Evolutionary conservation across 1,284 basidiomycete species (phyloP), one percentile per base, ranked within the genome.

Genomic region (Malassezia globosa): DNA sequence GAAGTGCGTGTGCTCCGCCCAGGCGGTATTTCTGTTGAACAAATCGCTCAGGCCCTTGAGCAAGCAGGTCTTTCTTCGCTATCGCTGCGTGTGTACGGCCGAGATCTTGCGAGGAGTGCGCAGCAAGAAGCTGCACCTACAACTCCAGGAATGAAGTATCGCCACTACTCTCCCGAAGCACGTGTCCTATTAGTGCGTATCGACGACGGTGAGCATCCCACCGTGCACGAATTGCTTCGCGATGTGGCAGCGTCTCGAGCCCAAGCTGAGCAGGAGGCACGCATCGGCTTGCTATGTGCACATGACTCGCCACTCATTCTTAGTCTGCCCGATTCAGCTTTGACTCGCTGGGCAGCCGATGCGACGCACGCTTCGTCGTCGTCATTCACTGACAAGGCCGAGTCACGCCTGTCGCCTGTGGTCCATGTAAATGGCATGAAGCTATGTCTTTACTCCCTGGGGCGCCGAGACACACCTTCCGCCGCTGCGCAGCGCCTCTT

Each of bases 61-160:
- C 31, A 46, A 8, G 16, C 13, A 4, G 22, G 25, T 18, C 29
- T 41, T 8, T 27, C 40, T 1, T 33, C 40, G 2, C 49, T 63
- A 10, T 48, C 45, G n/a, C 29, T 66, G 14, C 35, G 59, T 8
- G 64, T 71, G 10, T 71, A 67, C 38, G 68, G 68, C 5, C 62
- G 61, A 54, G 61, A 69, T 29, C 54, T 66, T 55, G 57, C 55
- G 25, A 53, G 61, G 7, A 61, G 59, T 33, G 39, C 34, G 1
- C 46, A 54, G 23, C 48, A 57, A 25, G 64, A 68, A 37, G 49
- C 46, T 25, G 60, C 65, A 23, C 92, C 92, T 1, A 90, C 87
- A 1, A 97, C 94, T 0, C 94, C 94, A 0, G 94, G 94, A n/a
- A 95, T 96, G 90, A 99, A 99, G 74, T 99, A 99, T 72, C 80